These are phyloP conservation scores for Annona squamosa DNA, from an alignment of 164 flowering plant genomes.

Conservation along the genomic window DNA sequence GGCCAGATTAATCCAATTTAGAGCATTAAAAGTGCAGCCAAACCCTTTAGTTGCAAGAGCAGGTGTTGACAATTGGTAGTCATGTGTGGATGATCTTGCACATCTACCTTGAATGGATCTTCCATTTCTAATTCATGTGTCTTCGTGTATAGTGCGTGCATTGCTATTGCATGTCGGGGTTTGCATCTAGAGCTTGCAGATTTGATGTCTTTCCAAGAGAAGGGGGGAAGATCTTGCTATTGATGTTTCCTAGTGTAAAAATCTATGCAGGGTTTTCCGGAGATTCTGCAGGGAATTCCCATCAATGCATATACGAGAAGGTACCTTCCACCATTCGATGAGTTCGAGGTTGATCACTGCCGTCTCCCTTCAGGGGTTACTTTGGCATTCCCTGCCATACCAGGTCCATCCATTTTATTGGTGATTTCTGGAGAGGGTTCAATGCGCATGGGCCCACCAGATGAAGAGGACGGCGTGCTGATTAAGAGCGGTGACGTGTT, in stretches of 20 bases:
- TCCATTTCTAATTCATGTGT: too few relatives aligned
- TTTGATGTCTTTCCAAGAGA: background rate
- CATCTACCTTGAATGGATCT: background rate
- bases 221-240: background rate
- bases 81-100: background rate
- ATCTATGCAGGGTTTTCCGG: slow-evolving; percentile 63
- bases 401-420: slow-evolving; percentile 71
- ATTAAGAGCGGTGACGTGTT: slow-evolving; percentile 55
- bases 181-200: background rate
- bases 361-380: slow-evolving; percentile 44
- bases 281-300: slow-evolving; percentile 56
- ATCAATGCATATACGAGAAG: slow-evolving; percentile 42
- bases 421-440: slow-evolving; percentile 55
- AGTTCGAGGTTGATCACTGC: slow-evolving; percentile 85
- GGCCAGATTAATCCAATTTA: too few relatives aligned
- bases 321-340: slow-evolving; percentile 81
- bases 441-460: slow-evolving; percentile 19
- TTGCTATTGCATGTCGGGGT: background rate
- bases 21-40: too few relatives aligned
- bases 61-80: background rate
- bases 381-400: slow-evolving; percentile 42
- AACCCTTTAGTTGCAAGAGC: background rate
- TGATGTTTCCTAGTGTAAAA: background rate
- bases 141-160: too few relatives aligned
- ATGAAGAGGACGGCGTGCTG: slow-evolving; percentile 6